These are phyloP conservation scores for Dioscorea dumetorum DNA, from an alignment of 106 monocot genomes.

Conservation along the genomic window DNA sequence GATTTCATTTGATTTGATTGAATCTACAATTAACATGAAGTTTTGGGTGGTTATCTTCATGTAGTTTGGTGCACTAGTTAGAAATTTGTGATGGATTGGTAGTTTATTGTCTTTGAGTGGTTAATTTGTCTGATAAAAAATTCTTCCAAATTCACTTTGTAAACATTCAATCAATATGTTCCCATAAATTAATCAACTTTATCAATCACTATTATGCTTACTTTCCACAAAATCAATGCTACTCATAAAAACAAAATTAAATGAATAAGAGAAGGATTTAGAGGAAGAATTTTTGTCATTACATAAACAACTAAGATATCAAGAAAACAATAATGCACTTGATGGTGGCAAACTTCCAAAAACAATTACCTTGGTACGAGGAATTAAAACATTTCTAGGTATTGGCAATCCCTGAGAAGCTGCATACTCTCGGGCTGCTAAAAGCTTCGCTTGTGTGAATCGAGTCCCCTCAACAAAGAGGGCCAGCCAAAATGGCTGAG, in stretches of 20 bases:
- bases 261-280: too few relatives aligned
- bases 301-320: background rate
- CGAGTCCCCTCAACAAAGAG: constrained; percentile 99
- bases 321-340: background rate
- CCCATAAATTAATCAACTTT: background rate
- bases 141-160: background rate
- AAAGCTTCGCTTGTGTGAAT: constrained; percentile 83
- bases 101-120: too few relatives aligned
- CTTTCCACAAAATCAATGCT: background rate
- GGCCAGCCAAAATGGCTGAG: constrained; percentile 93
- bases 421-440: constrained; percentile 91
- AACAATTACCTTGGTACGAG: constrained; percentile 82
- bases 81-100: too few relatives aligned
- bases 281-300: too few relatives aligned
- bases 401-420: constrained; percentile 72
- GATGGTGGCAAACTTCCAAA: background rate
- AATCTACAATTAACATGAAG: too few relatives aligned
- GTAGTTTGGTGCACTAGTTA: too few relatives aligned
- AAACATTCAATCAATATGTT: background rate
- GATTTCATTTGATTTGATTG: too few relatives aligned
- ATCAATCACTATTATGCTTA: background rate
- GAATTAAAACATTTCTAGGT: constrained; percentile 88
- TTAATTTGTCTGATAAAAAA: background rate
- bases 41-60: too few relatives aligned
- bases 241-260: background rate